These are phyloP conservation scores for Panicum hallii DNA, from an alignment of 202 grass and related monocot genomes.

Conservation along the genomic window DNA sequence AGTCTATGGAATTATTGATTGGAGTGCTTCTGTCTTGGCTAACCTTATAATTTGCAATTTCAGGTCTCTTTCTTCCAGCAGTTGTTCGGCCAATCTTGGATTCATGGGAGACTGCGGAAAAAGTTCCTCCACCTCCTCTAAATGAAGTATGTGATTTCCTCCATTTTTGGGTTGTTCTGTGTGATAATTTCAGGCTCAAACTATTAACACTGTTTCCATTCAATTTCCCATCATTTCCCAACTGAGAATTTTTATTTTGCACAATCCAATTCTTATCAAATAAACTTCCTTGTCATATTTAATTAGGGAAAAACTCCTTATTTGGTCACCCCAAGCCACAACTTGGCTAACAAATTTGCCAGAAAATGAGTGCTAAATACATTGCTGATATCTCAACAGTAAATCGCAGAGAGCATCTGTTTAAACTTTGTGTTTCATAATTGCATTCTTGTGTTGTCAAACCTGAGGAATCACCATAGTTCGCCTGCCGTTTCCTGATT, in stretches of 20 bases:
- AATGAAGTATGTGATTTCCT: slow-evolving; percentile 70
- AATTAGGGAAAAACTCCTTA: neutral
- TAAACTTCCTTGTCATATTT: neutral
- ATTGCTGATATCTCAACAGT: neutral
- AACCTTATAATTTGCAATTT: slow-evolving; percentile 44
- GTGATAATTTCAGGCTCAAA: neutral
- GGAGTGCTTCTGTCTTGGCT: neutral
- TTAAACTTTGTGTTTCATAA: neutral
- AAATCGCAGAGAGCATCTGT: neutral
- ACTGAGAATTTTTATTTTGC: neutral
- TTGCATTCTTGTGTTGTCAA: neutral
- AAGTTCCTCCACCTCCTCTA: slow-evolving; percentile 72
- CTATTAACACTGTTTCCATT: neutral
- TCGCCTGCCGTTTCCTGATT: neutral
- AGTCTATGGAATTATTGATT: neutral
- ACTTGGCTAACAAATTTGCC: neutral
- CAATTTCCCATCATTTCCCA: neutral
- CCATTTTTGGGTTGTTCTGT: neutral
- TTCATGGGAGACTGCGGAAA: slow-evolving; percentile 78
- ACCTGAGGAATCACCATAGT: neutral
- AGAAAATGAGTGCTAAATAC: neutral
- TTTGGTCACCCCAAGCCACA: neutral
- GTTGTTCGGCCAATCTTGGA: slow-evolving; percentile 93
- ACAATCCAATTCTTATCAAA: neutral
- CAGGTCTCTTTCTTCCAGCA: slow-evolving; percentile 94